Evolutionary conservation across 1,139 yeast genomes (phyloP).

Genomic region (Suhomyces terraborum): DNA sequence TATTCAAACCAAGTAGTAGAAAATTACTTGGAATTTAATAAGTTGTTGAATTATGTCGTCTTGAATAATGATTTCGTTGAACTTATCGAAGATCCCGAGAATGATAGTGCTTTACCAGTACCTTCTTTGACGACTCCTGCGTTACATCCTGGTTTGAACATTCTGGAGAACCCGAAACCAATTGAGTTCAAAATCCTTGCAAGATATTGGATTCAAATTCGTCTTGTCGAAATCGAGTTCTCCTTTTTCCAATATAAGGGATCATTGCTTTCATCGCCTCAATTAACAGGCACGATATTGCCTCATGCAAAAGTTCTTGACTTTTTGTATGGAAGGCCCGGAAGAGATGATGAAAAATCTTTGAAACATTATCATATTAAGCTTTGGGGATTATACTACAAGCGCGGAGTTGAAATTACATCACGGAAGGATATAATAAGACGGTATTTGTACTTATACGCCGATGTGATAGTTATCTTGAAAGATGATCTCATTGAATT

Average conservation of each 20-base stretch:
- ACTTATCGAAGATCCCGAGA: slow-evolving; percentile 21
- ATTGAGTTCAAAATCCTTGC: slow-evolving; percentile 26
- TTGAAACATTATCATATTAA: slow-evolving; percentile 19
- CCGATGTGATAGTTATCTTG: slow-evolving; percentile 19
- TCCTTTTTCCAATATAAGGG: slow-evolving; percentile 38
- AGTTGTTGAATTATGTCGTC: slow-evolving; percentile 30
- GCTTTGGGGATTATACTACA: slow-evolving; percentile 32
- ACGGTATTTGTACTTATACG: slow-evolving; percentile 25
- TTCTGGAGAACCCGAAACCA: slow-evolving; percentile 14
- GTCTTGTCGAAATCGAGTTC: slow-evolving; percentile 33
- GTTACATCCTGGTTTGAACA: not conserved
- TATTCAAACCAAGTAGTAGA: slow-evolving; percentile 28
- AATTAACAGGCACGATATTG: slow-evolving; percentile 29
- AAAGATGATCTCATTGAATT: slow-evolving; percentile 9
- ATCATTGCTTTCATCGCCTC: slow-evolving; percentile 31
- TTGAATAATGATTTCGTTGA: slow-evolving; percentile 31
- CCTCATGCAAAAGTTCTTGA: slow-evolving; percentile 27
- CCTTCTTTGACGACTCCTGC: not conserved
- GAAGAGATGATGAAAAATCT: slow-evolving; percentile 15
- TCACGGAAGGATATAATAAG: slow-evolving; percentile 22
- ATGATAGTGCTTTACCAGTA: slow-evolving; percentile 5
- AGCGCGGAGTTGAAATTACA: slow-evolving; percentile 20
- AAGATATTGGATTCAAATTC: slow-evolving; percentile 33
- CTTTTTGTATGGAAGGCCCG: slow-evolving; percentile 21
- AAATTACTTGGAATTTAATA: slow-evolving; percentile 36